Conservation (phyloP, 2,329 filamentous ascomycete genomes). For the Arthrocladium fulminans region DNA sequence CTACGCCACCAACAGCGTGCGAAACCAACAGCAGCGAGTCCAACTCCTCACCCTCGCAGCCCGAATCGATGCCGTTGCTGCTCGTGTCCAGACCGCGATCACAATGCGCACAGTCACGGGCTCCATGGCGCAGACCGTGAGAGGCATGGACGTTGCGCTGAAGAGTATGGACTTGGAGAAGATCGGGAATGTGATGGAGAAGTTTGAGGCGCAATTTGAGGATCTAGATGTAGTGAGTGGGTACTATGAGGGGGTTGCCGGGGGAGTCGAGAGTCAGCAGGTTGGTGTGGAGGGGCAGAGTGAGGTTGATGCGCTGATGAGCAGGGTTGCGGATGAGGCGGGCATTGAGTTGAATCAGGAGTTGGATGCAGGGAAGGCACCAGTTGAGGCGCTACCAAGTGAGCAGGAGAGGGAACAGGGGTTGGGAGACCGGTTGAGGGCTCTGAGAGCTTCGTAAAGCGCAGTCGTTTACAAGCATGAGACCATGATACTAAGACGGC, state of each 20-base stretch:
- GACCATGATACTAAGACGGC: no score
- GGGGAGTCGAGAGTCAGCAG: constrained; percentile 36
- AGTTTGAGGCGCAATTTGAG: constrained; percentile 51
- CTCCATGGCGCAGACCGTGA: constrained; percentile 36
- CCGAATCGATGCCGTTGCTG: constrained; percentile 42
- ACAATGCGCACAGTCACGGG: constrained; percentile 39
- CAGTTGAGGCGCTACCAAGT: constrained; percentile 27
- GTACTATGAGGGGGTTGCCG: constrained; percentile 76
- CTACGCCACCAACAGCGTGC: constrained; percentile 38
- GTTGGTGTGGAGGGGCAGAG: constrained; percentile 56
- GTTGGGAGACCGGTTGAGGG: constrained; percentile 26
- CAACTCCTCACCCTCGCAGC: constrained; percentile 38
- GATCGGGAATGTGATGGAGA: constrained; percentile 59
- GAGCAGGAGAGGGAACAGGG: constrained; percentile 26
- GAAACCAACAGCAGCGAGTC: constrained; percentile 39
- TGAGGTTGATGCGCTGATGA: constrained; percentile 76
- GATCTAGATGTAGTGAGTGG: constrained; percentile 45
- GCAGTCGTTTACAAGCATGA: no score
- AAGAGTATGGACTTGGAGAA: constrained; percentile 40
- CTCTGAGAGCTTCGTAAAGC: constrained; percentile 23
- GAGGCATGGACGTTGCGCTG: constrained; percentile 37
- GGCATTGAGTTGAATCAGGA: constrained; percentile 74
- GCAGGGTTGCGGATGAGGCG: constrained; percentile 78
- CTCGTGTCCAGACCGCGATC: constrained; percentile 40
- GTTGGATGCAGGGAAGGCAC: constrained; percentile 51